Conservation (phyloP, 2,329 filamentous ascomycete species). For the Monilinia laxa region DNA sequence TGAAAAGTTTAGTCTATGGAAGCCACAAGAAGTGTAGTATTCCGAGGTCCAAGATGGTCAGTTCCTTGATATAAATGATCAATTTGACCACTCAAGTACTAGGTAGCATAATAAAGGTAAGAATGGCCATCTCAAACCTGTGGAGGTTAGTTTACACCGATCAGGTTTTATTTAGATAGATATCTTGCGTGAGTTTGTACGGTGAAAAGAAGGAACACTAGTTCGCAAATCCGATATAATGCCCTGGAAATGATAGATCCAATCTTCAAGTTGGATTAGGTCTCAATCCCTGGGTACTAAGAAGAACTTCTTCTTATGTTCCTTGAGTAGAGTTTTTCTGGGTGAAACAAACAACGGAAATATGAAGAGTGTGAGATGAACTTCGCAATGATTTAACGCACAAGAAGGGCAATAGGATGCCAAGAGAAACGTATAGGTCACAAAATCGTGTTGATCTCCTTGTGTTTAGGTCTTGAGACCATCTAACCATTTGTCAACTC, state of each 20-base stretch:
- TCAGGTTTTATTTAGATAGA: too few species aligned
- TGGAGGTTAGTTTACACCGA: too few species aligned
- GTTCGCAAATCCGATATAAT: not conserved
- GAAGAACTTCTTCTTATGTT: not conserved
- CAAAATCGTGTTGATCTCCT: not conserved
- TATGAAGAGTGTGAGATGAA: not conserved
- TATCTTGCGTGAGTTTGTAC: not conserved
- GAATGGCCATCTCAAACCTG: too few species aligned
- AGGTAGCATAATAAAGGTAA: too few species aligned
- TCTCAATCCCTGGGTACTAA: not conserved
- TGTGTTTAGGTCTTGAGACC: not conserved
- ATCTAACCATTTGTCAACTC: not conserved
- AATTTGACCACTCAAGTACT: too few species aligned
- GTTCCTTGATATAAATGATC: too few species aligned
- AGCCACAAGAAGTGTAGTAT: too few species aligned
- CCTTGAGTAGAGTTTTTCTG: not conserved
- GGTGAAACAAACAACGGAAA: not conserved
- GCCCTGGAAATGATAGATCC: not conserved
- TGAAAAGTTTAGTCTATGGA: too few species aligned
- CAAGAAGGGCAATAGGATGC: not conserved
- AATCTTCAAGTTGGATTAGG: not conserved
- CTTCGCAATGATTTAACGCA: not conserved
- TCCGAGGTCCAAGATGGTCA: too few species aligned
- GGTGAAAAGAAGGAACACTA: not conserved
- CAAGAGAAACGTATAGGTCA: not conserved